Conservation (phyloP, 2,329 filamentous ascomycete genomes). For the Huntiella decipiens region DNA sequence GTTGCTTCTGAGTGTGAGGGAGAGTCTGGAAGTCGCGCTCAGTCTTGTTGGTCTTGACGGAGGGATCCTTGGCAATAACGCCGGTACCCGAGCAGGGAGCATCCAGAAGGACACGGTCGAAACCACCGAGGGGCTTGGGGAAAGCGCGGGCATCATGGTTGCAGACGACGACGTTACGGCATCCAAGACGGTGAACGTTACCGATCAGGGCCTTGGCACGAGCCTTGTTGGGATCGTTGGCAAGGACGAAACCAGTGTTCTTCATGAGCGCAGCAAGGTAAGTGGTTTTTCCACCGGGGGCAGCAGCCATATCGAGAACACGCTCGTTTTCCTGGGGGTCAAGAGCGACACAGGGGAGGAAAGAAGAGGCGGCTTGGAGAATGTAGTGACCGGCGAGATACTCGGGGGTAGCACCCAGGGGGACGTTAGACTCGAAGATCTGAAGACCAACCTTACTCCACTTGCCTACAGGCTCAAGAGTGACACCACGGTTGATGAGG, state of each 20-base stretch:
- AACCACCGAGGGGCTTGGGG: slow-evolving; percentile 83
- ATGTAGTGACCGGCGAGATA: slow-evolving; percentile 97
- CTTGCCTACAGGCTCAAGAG: slow-evolving; percentile 89
- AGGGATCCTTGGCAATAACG: slow-evolving; percentile 91
- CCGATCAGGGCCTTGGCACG: slow-evolving; percentile 94
- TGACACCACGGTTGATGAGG: slow-evolving; percentile 89
- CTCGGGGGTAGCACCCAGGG: slow-evolving; percentile 86
- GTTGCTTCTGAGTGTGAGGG: slow-evolving; percentile 86
- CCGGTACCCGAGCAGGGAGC: slow-evolving; percentile 92
- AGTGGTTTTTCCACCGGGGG: slow-evolving; percentile 89
- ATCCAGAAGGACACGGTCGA: slow-evolving; percentile 85
- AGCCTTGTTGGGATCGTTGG: slow-evolving; percentile 87
- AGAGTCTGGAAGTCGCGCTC: slow-evolving; percentile 86
- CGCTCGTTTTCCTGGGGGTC: slow-evolving; percentile 86
- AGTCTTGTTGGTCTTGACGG: slow-evolving; percentile 96
- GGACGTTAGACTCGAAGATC: slow-evolving; percentile 73
- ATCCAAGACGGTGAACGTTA: slow-evolving; percentile 88
- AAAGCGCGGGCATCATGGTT: slow-evolving; percentile 92
- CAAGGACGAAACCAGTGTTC: slow-evolving; percentile 88
- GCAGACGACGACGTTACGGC: slow-evolving; percentile 85
- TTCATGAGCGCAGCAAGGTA: slow-evolving; percentile 91
- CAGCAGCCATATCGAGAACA: slow-evolving; percentile 83
- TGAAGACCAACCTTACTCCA: slow-evolving; percentile 98
- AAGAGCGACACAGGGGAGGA: slow-evolving; percentile 93
- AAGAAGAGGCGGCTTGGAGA: slow-evolving; percentile 87